A percentile compares a stretch with the other conserved stretches of the same genome.
phyloP scores from a whole-genome alignment of 345 rosid species.

The Populus ilicifolia region DNA sequence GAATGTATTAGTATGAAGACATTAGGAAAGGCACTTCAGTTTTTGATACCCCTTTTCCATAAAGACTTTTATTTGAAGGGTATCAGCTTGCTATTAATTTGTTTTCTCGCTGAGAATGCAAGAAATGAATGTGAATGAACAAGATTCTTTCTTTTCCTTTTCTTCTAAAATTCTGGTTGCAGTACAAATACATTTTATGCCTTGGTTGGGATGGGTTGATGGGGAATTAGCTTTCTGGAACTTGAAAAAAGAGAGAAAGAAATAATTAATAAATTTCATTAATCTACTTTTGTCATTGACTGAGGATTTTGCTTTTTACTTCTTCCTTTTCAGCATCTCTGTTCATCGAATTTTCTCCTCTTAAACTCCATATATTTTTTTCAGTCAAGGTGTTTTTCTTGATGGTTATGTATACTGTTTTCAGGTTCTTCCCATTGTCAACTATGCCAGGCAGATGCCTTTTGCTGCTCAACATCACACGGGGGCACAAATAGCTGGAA shows the following conservation, averaged over 20 bases:
- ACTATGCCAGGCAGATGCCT: slow-evolving; percentile 52
- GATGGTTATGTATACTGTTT: background rate
- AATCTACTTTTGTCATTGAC: background rate
- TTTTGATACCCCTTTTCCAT: background rate
- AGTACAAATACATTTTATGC: background rate
- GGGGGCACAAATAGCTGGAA: slow-evolving; percentile 41
- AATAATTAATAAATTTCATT: background rate
- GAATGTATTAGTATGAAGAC: background rate
- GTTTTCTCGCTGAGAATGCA: background rate
- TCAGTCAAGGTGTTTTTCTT: background rate
- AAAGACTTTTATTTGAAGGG: background rate
- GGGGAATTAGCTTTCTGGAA: background rate
- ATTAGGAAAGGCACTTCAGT: background rate
- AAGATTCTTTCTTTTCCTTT: background rate
- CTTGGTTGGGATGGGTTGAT: background rate
- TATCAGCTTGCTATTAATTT: background rate
- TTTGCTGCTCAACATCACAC: slow-evolving; percentile 51
- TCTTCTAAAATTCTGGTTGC: background rate
- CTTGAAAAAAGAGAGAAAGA: background rate
- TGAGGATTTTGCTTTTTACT: background rate
- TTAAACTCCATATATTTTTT: background rate
- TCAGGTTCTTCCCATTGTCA: slow-evolving; percentile 63
- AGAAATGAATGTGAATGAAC: background rate
- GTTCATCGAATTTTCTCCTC: background rate
- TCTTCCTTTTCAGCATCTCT: background rate